A percentile compares a stretch with the other conserved stretches of the same genome.
Evolutionary conservation across 352 stramenopile species (phyloP).

Genomic region (Globisporangium ultimum): DNA sequence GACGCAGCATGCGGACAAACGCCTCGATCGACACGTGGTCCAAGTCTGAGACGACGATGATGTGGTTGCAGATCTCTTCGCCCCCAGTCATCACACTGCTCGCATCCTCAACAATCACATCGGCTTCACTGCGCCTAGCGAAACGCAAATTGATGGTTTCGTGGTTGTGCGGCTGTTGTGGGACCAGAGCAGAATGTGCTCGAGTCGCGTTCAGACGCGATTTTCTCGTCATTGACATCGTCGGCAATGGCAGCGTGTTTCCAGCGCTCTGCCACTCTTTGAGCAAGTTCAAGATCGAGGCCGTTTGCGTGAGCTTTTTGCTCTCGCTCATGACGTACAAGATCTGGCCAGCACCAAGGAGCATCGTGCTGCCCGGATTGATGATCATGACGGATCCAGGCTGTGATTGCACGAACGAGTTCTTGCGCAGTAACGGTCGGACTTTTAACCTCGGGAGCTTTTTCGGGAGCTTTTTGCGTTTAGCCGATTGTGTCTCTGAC

Average conservation of each 20-base stretch:
- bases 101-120: slow-evolving; percentile 38
- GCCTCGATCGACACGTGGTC: slow-evolving; percentile 35
- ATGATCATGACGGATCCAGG: slow-evolving; percentile 26
- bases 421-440: slow-evolving; percentile 11
- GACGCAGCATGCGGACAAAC: slow-evolving; percentile 50
- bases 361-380: slow-evolving; percentile 47
- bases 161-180: background rate
- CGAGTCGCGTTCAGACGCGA: background rate
- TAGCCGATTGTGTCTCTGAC: background rate
- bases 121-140: slow-evolving; percentile 5
- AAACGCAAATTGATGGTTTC: slow-evolving; percentile 7
- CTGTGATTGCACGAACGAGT: slow-evolving; percentile 7
- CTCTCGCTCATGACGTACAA: slow-evolving; percentile 72
- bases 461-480: background rate
- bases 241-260: slow-evolving; percentile 26
- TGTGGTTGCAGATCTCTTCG: slow-evolving; percentile 38
- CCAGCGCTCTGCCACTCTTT: slow-evolving; percentile 38
- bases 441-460: slow-evolving; percentile 15
- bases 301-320: slow-evolving; percentile 48
- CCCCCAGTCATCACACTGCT: slow-evolving; percentile 17
- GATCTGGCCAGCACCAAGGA: slow-evolving; percentile 39
- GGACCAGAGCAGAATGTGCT: background rate
- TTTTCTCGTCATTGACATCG: slow-evolving; percentile 6
- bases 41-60: slow-evolving; percentile 60
- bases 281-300: slow-evolving; percentile 37